Evolutionary conservation across 805 yeast genomes (phyloP).

Genomic region (Ascoidea tarda): DNA sequence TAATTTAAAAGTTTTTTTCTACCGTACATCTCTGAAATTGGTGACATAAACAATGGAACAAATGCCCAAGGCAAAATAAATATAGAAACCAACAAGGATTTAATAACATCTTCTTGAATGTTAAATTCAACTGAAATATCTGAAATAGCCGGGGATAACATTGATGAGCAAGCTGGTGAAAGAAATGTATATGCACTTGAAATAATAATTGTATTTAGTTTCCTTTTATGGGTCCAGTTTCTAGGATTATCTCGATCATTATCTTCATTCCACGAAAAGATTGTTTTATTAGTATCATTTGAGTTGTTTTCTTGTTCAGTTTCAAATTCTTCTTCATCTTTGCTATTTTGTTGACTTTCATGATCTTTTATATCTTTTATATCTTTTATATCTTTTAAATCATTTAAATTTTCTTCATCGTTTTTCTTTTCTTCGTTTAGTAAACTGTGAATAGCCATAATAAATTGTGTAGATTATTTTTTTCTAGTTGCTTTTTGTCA

Average conservation of each 20-base stretch:
- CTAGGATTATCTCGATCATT: slow-evolving; percentile 51
- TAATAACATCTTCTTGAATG: slow-evolving; percentile 25
- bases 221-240: slow-evolving; percentile 35
- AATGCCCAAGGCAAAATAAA: slow-evolving; percentile 58
- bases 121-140: slow-evolving; percentile 30
- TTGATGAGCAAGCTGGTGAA: slow-evolving; percentile 49
- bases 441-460: no score
- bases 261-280: slow-evolving; percentile 45
- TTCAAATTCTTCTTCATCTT: no score
- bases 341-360: no score
- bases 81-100: slow-evolving; percentile 43
- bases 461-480: no score
- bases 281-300: no score
- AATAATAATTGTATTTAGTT: slow-evolving; percentile 28
- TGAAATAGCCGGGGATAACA: slow-evolving; percentile 45
- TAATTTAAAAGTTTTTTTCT: slow-evolving; percentile 38
- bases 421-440: no score
- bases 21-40: slow-evolving; percentile 55
- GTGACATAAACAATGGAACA: slow-evolving; percentile 54
- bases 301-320: no score
- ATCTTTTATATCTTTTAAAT: no score
- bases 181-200: slow-evolving; percentile 43
- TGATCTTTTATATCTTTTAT: no score
- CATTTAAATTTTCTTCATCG: no score
- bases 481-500: no score